phyloP scores from a whole-genome alignment of 352 stramenopile genomes.

The Pythium vanterpoolii region DNA sequence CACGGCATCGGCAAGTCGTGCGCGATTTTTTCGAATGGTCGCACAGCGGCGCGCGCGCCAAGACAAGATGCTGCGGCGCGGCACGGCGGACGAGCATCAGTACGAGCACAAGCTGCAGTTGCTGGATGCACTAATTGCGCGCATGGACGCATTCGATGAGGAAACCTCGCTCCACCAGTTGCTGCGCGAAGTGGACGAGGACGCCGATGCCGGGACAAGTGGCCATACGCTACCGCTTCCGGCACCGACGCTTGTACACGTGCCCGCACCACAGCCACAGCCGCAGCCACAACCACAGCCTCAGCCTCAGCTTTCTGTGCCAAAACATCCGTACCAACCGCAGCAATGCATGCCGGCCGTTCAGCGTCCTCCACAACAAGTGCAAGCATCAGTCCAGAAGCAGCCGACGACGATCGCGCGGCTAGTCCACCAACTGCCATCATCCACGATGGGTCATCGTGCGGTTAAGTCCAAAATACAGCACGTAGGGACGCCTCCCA shows the following conservation, averaged over 20 bases:
- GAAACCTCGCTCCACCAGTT: conserved; percentile 7
- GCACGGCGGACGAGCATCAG: background rate
- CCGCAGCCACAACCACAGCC: background rate
- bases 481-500: background rate
- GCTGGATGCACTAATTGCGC: conserved; percentile 17
- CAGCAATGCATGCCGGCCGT: background rate
- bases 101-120: conserved; percentile 9
- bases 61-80: conserved; percentile 17
- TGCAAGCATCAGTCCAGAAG: background rate
- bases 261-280: background rate
- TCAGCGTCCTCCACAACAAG: background rate
- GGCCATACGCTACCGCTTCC: background rate
- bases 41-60: conserved; percentile 16
- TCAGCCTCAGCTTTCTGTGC: background rate
- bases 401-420: background rate
- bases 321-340: no score
- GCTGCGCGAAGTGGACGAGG: conserved; percentile 6
- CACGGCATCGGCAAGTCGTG: background rate
- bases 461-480: background rate
- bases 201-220: background rate
- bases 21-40: conserved; percentile 20
- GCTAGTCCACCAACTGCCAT: background rate
- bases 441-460: background rate
- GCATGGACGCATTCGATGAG: conserved; percentile 13
- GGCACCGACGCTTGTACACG: background rate